Conservation (phyloP, 768 basidiomycete species). For the Lyophyllum decastes region DNA sequence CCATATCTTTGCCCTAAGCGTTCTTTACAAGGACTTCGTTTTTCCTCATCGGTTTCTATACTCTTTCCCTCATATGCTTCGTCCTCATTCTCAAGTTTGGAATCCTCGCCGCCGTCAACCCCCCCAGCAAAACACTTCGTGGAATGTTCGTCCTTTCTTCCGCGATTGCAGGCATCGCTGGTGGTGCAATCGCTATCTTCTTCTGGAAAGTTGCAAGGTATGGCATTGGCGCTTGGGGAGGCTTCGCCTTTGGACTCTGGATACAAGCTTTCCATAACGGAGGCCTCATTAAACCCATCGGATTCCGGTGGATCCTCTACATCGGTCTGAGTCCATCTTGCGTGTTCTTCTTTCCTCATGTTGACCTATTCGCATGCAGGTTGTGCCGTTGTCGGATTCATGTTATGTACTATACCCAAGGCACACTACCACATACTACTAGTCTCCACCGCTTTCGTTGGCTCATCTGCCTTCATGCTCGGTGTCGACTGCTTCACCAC, state of each 20-base stretch:
- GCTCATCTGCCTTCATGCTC: slow-evolving; percentile 86
- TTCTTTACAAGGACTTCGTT: slow-evolving; percentile 75
- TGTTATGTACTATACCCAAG: slow-evolving; percentile 81
- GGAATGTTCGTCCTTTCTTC: slow-evolving; percentile 90
- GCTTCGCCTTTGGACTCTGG: slow-evolving; percentile 86
- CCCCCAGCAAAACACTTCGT: slow-evolving; percentile 75
- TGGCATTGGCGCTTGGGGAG: slow-evolving; percentile 81
- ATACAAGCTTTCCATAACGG: slow-evolving; percentile 84
- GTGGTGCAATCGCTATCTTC: slow-evolving; percentile 86
- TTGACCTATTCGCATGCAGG: slow-evolving; percentile 40
- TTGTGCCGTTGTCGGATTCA: slow-evolving; percentile 76
- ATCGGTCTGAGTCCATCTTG: slow-evolving; percentile 55
- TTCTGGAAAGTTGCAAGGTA: slow-evolving; percentile 91
- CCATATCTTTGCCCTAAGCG: slow-evolving; percentile 13
- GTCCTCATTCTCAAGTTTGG: slow-evolving; percentile 90
- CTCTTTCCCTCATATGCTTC: slow-evolving; percentile 80
- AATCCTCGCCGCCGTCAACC: slow-evolving; percentile 79
- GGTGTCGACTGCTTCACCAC: slow-evolving; percentile 95
- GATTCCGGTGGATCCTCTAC: slow-evolving; percentile 87
- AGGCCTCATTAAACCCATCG: slow-evolving; percentile 76
- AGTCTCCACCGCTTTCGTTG: slow-evolving; percentile 85
- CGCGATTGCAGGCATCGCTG: slow-evolving; percentile 77
- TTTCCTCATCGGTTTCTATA: slow-evolving; percentile 92
- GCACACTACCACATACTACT: slow-evolving; percentile 86
- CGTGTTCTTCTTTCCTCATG: slow-evolving; percentile 9